Evolutionary conservation across 2,329 filamentous ascomycete species (phyloP).

Genomic region (Bipolaris oryzae): DNA sequence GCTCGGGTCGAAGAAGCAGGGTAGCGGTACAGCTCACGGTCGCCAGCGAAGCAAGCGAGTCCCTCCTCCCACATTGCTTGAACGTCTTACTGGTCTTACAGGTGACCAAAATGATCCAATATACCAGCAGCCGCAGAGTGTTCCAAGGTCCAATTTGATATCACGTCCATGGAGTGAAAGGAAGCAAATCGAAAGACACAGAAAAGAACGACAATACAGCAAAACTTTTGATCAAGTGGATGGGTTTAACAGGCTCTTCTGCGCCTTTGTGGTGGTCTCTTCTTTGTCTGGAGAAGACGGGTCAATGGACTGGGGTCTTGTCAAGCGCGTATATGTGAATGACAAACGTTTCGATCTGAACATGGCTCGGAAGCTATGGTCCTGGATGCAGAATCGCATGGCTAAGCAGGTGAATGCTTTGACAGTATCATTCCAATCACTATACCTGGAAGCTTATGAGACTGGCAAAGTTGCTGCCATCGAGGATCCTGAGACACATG

Average conservation of each 20-base stretch:
- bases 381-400: slow-evolving; percentile 43
- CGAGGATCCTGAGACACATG: slow-evolving; percentile 66
- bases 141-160: neutral
- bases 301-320: slow-evolving; percentile 51
- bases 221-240: slow-evolving; percentile 28
- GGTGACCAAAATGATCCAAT: slow-evolving; percentile 40
- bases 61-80: slow-evolving; percentile 34
- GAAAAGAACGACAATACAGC: slow-evolving; percentile 23
- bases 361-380: slow-evolving; percentile 49
- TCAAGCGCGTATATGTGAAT: slow-evolving; percentile 47
- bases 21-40: slow-evolving; percentile 1
- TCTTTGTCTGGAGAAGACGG: slow-evolving; percentile 46
- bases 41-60: slow-evolving; percentile 16
- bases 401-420: slow-evolving; percentile 60
- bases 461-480: slow-evolving; percentile 65
- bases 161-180: slow-evolving; percentile 21
- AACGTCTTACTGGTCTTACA: slow-evolving; percentile 44
- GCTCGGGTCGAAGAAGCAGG: slow-evolving; percentile 15
- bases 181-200: slow-evolving; percentile 19
- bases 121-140: slow-evolving; percentile 26
- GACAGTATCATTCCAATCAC: slow-evolving; percentile 67
- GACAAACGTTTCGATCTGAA: slow-evolving; percentile 43
- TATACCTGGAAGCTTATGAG: slow-evolving; percentile 70
- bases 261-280: slow-evolving; percentile 38
- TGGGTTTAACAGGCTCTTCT: slow-evolving; percentile 41